Evolutionary conservation across 2,329 filamentous ascomycete species (phyloP).

Genomic region (Exophiala alcalophila): DNA sequence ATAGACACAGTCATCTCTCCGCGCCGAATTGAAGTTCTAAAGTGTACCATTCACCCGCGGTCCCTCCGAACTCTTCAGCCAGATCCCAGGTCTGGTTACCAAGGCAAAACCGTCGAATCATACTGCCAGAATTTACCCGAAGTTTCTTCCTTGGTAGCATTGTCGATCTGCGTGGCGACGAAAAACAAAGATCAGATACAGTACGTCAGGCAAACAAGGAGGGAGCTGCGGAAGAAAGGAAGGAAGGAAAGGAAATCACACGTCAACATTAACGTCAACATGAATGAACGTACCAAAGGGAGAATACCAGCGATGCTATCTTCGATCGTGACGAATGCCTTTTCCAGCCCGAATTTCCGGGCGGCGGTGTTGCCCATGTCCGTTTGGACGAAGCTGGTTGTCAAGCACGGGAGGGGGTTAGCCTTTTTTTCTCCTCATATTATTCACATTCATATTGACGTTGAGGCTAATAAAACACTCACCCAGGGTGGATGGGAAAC

Average conservation of each 20-base stretch:
- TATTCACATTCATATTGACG: too few relatives aligned
- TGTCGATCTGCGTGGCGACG: conserved; percentile 28
- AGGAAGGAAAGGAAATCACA: too few relatives aligned
- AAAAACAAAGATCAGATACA: background rate
- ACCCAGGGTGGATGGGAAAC: conserved; percentile 19
- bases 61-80: background rate
- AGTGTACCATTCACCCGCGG: too few relatives aligned
- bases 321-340: conserved; percentile 27
- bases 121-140: conserved; percentile 22
- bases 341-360: conserved; percentile 18
- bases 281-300: conserved; percentile 23
- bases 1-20: too few relatives aligned
- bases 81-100: conserved; percentile 6
- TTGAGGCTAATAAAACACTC: too few relatives aligned
- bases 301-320: conserved; percentile 27
- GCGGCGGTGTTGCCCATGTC: conserved; percentile 30
- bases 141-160: conserved; percentile 17
- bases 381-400: conserved; percentile 30
- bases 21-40: too few relatives aligned
- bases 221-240: too few relatives aligned
- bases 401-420: too few relatives aligned
- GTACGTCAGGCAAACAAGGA: background rate
- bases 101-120: conserved; percentile 12
- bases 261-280: too few relatives aligned
- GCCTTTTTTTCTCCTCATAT: too few relatives aligned